Base-by-base conservation (phyloP, 345 rosid genomes). In the Eucalyptus microcorys region DNA sequence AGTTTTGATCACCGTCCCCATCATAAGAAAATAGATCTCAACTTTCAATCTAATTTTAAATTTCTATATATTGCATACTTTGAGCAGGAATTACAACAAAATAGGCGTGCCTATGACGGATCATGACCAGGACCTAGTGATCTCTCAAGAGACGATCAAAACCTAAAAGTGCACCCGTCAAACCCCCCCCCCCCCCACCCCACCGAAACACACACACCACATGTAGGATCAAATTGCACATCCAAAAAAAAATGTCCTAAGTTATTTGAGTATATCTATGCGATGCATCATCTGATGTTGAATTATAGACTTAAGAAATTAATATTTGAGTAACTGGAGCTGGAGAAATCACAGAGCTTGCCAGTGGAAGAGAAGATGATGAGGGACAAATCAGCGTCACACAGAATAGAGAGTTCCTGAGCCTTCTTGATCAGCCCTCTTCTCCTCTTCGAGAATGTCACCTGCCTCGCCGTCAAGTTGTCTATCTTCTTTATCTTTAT, bases 401-500 rank as follows among this genome's bases (percentile, higher is more conserved):
- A 93, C 26, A 91, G 93, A 71, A 93, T 94, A 3, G 95, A 93
- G 61, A 94, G 95, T 92, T 94, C 96, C 80, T 90, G 90, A 50
- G 95, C 96, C 91, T 94, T 94, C 92, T 94, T 93, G 88, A 94
- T 89, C 47, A 94, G 92, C 19, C 95, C 95, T 89, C 94, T 90
- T 45, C 96, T 92, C 88, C 96, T 89, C 93, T 94, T 94, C 0
- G 95, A 94, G 89, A 94, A 94, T 52, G 95, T 94, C 88, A 94
- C 94, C 91, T 93, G 95, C 91, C 95, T 94, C 4, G 95, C 95
- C 7, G 95, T 93, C 52, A 91, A 71, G 90, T 92, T 94, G 85
- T 92, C 94, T 43, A 91, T 94, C 92, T 93, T 93, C 93, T 49
- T 93, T 89, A 93, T 94, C 93, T 92, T 94, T 87, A 90, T 94